phyloP scores from a whole-genome alignment of 2,329 filamentous ascomycete genomes.

The Trichoderma koningiopsis region DNA sequence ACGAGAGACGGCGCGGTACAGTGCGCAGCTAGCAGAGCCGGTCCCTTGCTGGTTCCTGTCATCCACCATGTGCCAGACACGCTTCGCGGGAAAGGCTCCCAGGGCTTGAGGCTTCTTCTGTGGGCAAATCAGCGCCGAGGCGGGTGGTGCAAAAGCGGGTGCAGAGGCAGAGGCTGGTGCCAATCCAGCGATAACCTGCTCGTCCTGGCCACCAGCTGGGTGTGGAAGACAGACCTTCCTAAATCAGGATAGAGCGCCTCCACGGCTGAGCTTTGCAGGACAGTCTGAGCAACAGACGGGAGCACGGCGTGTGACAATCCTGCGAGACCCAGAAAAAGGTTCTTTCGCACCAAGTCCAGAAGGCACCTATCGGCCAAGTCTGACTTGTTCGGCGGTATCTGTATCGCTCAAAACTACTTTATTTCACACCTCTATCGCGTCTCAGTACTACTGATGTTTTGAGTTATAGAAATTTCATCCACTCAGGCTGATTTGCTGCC shows the following conservation, averaged over 20 bases:
- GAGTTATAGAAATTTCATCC: not conserved
- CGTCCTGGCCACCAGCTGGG: slow-evolving; percentile 1
- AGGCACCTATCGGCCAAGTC: not conserved
- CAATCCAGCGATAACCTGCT: slow-evolving; percentile 22
- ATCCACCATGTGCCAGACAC: slow-evolving; percentile 25
- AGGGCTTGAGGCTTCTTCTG: too few species aligned
- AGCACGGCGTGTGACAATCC: slow-evolving; percentile 14
- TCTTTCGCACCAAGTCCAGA: not conserved
- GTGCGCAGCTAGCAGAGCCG: slow-evolving; percentile 7
- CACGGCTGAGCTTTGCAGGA: slow-evolving; percentile 12
- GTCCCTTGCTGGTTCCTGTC: slow-evolving; percentile 21
- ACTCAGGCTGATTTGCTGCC: not conserved
- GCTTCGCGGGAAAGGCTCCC: not conserved
- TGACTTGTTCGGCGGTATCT: not conserved
- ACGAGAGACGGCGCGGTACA: slow-evolving; percentile 21
- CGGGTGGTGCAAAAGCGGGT: not conserved
- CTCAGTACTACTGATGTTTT: not conserved
- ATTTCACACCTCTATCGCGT: not conserved
- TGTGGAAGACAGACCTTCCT: slow-evolving; percentile 24
- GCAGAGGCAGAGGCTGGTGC: not conserved
- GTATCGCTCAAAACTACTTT: not conserved
- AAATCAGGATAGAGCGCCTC: slow-evolving; percentile 12
- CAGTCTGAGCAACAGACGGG: slow-evolving; percentile 7
- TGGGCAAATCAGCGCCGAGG: not conserved
- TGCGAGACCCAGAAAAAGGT: not conserved